Base-by-base conservation (phyloP, 768 basidiomycete species). In the Leccinum subtestaceum region DNA sequence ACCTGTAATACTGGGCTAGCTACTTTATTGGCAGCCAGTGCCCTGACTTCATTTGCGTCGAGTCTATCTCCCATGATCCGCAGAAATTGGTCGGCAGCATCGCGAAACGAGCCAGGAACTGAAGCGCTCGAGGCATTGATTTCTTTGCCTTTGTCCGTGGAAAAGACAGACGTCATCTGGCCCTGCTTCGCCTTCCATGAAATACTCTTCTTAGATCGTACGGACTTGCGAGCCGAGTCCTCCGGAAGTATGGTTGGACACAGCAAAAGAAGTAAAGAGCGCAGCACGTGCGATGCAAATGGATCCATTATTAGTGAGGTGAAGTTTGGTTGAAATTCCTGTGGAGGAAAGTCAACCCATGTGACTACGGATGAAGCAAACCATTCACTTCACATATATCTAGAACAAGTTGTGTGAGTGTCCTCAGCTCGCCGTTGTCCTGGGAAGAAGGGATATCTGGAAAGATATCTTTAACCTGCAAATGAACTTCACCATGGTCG, bases 151-250 rank as follows among this genome's bases (percentile, higher is more conserved):
- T 76, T 79, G 40, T 65, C 75, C 25, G 80, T 76, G 25, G 71
- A 71, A 62, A 96, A 87, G 11, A 96, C 81, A 3, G 91, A 93
- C 68, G 85, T 89, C 82, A 95, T 86, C 11, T 82, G 77, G 1
- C 88, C 92, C 60, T 93, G 91, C 54, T 82, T 85, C 50, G 86
- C 83, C 67, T 95, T 92, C 84, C 88, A 96, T 13, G 85, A n/a
- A n/a, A n/a, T n/a, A 81, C n/a, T n/a, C n/a, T 89, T 92, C 71
- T 91, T 96, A 11, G 92, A 94, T n/a, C 95, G 84, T 32, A 92
- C 61, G 31, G 76, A 70, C 10, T 77, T 76, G 32, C 68, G 69
- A 53, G 68, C 66, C 23, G 79, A 60, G 27, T 75, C 78, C 4
- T 74, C 73, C 13, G 76, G 62, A 4, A 81, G 78, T 2, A 84